Conservation (phyloP, 164 flowering plant genomes). For the Chimonanthus praecox region DNA sequence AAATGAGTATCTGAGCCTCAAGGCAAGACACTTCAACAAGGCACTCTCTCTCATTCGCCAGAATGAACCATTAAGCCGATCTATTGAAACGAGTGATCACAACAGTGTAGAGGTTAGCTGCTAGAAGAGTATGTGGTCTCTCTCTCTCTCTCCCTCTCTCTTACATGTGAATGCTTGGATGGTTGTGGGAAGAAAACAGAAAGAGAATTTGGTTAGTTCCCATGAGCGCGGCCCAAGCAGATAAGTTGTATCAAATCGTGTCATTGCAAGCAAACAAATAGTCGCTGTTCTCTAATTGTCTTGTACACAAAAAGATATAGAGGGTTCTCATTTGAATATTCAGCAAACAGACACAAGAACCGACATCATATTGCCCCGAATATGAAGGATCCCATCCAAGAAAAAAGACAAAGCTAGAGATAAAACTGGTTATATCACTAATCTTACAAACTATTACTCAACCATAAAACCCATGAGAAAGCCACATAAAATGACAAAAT, state of each 20-base stretch:
- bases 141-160: not conserved
- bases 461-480: not conserved
- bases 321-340: conserved; percentile 20
- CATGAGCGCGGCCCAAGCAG: conserved; percentile 14
- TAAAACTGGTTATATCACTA: conserved; percentile 11
- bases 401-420: conserved; percentile 21
- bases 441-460: not conserved
- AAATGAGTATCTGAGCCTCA: conserved; percentile 68
- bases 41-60: conserved; percentile 53
- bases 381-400: conserved; percentile 30
- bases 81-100: conserved; percentile 30
- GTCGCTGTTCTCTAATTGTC: conserved; percentile 33
- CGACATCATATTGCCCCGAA: conserved; percentile 39
- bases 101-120: conserved; percentile 31
- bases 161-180: conserved; percentile 9
- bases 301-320: conserved; percentile 15
- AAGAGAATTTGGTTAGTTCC: conserved; percentile 16
- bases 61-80: conserved; percentile 22
- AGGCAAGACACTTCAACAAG: conserved; percentile 67
- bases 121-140: not conserved
- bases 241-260: conserved; percentile 23
- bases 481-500: not conserved
- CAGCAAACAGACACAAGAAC: conserved; percentile 27
- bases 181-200: conserved; percentile 10
- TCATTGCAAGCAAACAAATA: conserved; percentile 21